Base-by-base conservation (phyloP, 148 eudicot species). In the Rhododendron vialii region DNA sequence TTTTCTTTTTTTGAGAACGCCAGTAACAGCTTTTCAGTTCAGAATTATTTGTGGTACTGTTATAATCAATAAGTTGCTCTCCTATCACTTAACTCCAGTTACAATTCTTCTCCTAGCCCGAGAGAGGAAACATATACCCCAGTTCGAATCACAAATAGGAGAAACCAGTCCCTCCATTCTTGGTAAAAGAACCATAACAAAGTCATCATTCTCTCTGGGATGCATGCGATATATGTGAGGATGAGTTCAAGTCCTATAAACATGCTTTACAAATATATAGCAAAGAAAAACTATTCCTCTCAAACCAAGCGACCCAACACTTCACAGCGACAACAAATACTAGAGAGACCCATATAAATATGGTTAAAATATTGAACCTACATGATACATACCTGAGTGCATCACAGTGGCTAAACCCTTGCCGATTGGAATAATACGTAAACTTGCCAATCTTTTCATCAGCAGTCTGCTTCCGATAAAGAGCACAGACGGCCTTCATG, bases 401-500 rank as follows among this genome's bases (percentile, higher is more conserved):
- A 90, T 96, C 95, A 87, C 83, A 85, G 85, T 89, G 94, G 93
- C 90, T 96, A 89, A 96, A 96, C 47, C 98, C 98, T 91, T 89
- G 84, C 48, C 86, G 81, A 84, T 90, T 90, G 30, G 20, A 43
- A 43, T 84, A 20, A 26, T 88, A 17, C 71, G 95, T 85, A 30
- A 10, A 90, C 85, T 87, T 87, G 73, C 65, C 55, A 41, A 6
- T 75, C 88, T 85, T 78, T 86, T 93, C 93, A 14, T 90, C 92
- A 11, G 67, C 26, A 8, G 92, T 91, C 90, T 96, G 95, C 89
- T 88, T 91, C 87, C 95, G 92, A 88, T 93, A 91, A 67, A 96
- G 87, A 85, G 93, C 96, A 90, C 98, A 96, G 20, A 96, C 94
- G n/a, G 95, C 98, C 80, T 88, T 93, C 98, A 96, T 91, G 90